Conservation (phyloP, 306 rosid genomes). For the Castanea mollissima region DNA sequence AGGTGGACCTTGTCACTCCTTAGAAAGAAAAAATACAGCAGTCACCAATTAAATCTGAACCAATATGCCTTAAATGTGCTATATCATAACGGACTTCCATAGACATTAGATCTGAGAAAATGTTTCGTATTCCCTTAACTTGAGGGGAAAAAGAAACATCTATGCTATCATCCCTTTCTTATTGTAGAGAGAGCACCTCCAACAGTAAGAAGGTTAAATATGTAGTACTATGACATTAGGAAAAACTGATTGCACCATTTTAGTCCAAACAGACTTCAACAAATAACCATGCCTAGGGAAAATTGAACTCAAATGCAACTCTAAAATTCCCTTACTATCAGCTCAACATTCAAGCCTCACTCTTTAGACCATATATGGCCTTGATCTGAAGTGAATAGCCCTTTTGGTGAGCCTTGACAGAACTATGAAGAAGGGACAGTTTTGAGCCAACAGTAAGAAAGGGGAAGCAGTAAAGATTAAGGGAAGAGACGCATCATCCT, state of each 20-base stretch:
- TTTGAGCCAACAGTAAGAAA: background rate
- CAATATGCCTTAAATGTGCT: too few relatives aligned
- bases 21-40: too few relatives aligned
- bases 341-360: background rate
- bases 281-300: background rate
- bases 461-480: background rate
- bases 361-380: background rate
- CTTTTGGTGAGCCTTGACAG: background rate
- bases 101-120: background rate
- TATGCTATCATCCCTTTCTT: background rate
- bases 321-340: background rate
- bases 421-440: background rate
- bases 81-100: background rate
- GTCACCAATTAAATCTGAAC: too few relatives aligned
- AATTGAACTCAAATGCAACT: background rate
- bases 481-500: conserved; percentile 1
- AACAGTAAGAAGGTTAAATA: background rate
- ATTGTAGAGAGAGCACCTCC: background rate
- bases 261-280: background rate
- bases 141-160: background rate
- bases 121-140: background rate
- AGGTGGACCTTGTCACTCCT: too few relatives aligned
- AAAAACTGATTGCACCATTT: background rate
- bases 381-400: background rate
- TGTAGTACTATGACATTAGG: background rate